Conservation (phyloP, 768 basidiomycete species). For the Candolleomyces eurysporus region DNA sequence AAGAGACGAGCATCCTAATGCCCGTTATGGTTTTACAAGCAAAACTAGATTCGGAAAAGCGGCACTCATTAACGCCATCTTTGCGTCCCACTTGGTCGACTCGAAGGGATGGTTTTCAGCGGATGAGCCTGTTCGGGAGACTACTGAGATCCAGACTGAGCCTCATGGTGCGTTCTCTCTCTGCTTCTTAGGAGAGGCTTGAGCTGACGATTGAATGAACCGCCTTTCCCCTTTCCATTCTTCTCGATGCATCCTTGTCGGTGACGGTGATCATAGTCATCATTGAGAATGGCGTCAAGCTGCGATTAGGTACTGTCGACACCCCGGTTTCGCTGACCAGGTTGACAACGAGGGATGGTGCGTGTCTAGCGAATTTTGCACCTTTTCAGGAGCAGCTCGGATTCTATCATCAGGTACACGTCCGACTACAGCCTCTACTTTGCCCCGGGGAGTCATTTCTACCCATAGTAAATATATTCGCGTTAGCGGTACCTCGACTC, state of each 20-base stretch:
- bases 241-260: not conserved
- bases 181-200: too few relatives aligned
- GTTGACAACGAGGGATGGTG: constrained; percentile 99
- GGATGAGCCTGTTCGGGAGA: constrained; percentile 89
- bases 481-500: constrained; percentile 36
- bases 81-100: constrained; percentile 97
- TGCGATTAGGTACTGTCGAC: constrained; percentile 96
- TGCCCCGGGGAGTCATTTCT: constrained; percentile 64
- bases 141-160: constrained; percentile 93
- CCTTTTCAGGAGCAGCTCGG: too few relatives aligned
- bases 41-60: constrained; percentile 99
- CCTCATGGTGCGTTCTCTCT: constrained; percentile 67
- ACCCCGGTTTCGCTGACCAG: constrained; percentile 98
- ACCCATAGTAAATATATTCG: too few relatives aligned
- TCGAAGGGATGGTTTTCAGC: constrained; percentile 90
- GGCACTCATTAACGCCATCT: constrained; percentile 98
- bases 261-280: constrained; percentile 72
- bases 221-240: not conserved
- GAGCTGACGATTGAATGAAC: too few relatives aligned
- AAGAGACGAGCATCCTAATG: not conserved
- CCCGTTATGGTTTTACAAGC: constrained; percentile 44
- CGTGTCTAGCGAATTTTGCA: constrained; percentile 18
- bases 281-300: constrained; percentile 91
- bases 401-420: constrained; percentile 35
- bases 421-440: constrained; percentile 66